phyloP scores from a whole-genome alignment of 768 basidiomycete genomes.

The Lyophyllum semitale region DNA sequence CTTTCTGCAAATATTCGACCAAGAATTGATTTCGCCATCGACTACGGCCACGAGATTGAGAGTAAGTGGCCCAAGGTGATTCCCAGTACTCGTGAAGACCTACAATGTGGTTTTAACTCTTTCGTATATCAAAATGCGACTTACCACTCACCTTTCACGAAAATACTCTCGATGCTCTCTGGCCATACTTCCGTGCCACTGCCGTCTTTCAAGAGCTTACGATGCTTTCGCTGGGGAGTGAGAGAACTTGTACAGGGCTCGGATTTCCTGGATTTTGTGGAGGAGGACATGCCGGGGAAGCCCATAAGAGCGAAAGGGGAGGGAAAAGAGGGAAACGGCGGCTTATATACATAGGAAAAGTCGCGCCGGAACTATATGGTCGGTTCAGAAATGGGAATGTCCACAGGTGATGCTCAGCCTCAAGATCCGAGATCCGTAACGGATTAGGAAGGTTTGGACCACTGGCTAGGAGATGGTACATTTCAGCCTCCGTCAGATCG shows the following conservation, averaged over 20 bases:
- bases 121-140: conserved; percentile 1
- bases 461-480: conserved; percentile 44
- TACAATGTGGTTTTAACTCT: conserved; percentile 24
- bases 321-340: conserved; percentile 19
- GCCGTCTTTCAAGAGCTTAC: conserved; percentile 81
- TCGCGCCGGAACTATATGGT: conserved; percentile 26
- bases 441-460: conserved; percentile 53
- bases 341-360: conserved; percentile 35
- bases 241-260: conserved; percentile 35
- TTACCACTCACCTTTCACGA: conserved; percentile 62
- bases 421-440: conserved; percentile 44
- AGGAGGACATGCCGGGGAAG: conserved; percentile 22
- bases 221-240: conserved; percentile 80
- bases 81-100: conserved; percentile 80
- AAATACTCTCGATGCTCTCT: conserved; percentile 72
- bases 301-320: conserved; percentile 13
- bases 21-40: conserved; percentile 86
- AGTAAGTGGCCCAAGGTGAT: conserved; percentile 78
- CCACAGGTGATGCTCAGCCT: conserved; percentile 17
- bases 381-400: conserved; percentile 22
- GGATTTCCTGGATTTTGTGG: conserved; percentile 33
- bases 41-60: conserved; percentile 70
- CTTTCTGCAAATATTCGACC: conserved; percentile 74
- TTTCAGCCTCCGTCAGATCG: conserved; percentile 26
- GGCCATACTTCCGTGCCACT: conserved; percentile 84